Evolutionary conservation across 495 filamentous ascomycete species (phyloP).

Genomic region (Xylaria longipes): DNA sequence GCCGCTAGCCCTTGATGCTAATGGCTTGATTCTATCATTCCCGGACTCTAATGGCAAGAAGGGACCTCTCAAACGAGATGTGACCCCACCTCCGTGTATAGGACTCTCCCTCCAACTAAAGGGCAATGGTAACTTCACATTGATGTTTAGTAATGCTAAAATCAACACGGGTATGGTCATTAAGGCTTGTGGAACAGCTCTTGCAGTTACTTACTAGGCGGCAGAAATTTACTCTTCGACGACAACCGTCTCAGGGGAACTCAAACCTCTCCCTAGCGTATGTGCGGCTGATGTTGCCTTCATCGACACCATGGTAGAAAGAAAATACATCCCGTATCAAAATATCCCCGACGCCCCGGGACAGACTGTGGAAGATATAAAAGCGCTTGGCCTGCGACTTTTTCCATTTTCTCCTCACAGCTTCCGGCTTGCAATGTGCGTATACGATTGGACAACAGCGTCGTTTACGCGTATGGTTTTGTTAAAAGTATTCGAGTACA

Average conservation of each 20-base stretch:
- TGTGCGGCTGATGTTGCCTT: neutral
- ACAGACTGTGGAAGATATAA: neutral
- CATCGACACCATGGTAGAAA: neutral
- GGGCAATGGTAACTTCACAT: neutral
- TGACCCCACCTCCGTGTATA: neutral
- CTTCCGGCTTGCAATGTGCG: slow-evolving; percentile 23
- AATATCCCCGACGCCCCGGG: slow-evolving; percentile 10
- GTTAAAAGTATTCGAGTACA: slow-evolving; percentile 24
- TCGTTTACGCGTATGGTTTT: slow-evolving; percentile 20
- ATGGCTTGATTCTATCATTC: neutral
- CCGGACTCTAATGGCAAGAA: neutral
- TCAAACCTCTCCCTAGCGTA: neutral
- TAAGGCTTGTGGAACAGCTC: neutral
- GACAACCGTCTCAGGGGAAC: neutral
- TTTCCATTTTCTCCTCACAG: slow-evolving; percentile 6
- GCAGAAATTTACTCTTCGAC: neutral
- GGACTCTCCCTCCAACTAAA: neutral
- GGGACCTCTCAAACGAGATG: neutral
- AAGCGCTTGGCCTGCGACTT: neutral
- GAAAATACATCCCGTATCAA: neutral
- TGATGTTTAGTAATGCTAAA: neutral
- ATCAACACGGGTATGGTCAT: neutral
- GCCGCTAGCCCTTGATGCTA: neutral
- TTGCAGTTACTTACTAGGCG: neutral
- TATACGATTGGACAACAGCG: slow-evolving; percentile 26